These are phyloP conservation scores for Colletotrichum orbiculare DNA, from an alignment of 2,329 filamentous ascomycete genomes.

Conservation along the genomic window DNA sequence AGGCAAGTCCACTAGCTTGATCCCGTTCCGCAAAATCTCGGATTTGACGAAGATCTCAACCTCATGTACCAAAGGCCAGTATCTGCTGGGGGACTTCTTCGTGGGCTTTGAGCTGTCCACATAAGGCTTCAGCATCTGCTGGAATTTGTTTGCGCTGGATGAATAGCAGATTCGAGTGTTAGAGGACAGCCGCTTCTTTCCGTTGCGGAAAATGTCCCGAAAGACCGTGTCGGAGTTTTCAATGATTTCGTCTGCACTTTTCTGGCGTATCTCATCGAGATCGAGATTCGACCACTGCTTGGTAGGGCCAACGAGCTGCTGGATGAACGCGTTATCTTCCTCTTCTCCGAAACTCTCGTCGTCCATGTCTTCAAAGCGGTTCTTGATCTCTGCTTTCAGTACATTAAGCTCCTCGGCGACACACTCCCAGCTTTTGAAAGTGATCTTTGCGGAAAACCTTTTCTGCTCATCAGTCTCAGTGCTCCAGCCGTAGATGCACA, in stretches of 20 bases:
- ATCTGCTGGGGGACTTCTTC: not conserved
- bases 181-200: not conserved
- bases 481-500: slow-evolving; percentile 36
- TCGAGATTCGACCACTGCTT: slow-evolving; percentile 32
- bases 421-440: slow-evolving; percentile 32
- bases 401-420: slow-evolving; percentile 32
- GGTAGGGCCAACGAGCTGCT: slow-evolving; percentile 17
- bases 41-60: slow-evolving; percentile 33
- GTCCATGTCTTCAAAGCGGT: slow-evolving; percentile 8
- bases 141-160: not conserved
- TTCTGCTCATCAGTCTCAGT: not conserved
- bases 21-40: slow-evolving; percentile 28
- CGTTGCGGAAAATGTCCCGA: not conserved
- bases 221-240: not conserved
- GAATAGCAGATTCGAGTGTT: not conserved
- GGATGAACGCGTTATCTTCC: not conserved
- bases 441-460: slow-evolving; percentile 12
- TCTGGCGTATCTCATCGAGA: not conserved
- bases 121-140: slow-evolving; percentile 23
- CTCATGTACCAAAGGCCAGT: slow-evolving; percentile 37
- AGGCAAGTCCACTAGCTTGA: slow-evolving; percentile 38
- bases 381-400: slow-evolving; percentile 22
- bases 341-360: not conserved
- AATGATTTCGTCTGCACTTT: slow-evolving; percentile 10
- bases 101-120: slow-evolving; percentile 22